Evolutionary conservation across 345 rosid genomes (phyloP), one percentile per base, ranked within the genome.

Genomic region (Reutealis trisperma): DNA sequence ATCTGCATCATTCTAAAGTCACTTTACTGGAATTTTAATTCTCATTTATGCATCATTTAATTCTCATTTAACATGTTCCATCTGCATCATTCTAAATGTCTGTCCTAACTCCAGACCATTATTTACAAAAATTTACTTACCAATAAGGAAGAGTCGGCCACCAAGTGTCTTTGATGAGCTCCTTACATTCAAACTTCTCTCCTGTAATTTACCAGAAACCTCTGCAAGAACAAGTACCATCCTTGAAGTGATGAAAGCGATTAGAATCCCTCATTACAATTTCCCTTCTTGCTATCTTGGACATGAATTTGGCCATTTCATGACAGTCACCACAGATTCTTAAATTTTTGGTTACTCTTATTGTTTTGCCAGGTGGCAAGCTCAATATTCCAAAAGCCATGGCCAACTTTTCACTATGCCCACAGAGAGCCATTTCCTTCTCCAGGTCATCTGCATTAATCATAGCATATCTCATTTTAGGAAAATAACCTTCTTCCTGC

Each of bases 381-480:
- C 54, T 78, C 66, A 83, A 71, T 61, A 73, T 72, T 57, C 84
- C 81, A 54, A 80, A 80, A 59, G 82, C 86, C 74, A 80, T 67
- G 55, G 84, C 84, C 75, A 84, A 61, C 72, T 77, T 84, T 70
- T 84, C 84, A 78, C 86, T 80, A 51, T 84, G 84, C 22, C 82
- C 86, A 67, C 86, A 83, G 1, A 80, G 78, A 52, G 76, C 76
- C 64, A 75, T 75, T 70, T 80, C 84, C 79, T 78, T 84, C 74
- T 77, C 75, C 18, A 67, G 62, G 44, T 67, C 75, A 70, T 75
- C 73, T 44, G 75, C 81, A 67, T 80, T 75, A 34, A 67, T 63
- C 79, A 80, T 61, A 1, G 83, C 73, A 51, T 67, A 75, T 70
- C 75, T 74, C n/a, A 24, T 62, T 42, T 72, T 77, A 8, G 82